These are phyloP conservation scores for Leishmania gerbilli DNA, from an alignment of 208 protist species.

Conservation along the genomic window DNA sequence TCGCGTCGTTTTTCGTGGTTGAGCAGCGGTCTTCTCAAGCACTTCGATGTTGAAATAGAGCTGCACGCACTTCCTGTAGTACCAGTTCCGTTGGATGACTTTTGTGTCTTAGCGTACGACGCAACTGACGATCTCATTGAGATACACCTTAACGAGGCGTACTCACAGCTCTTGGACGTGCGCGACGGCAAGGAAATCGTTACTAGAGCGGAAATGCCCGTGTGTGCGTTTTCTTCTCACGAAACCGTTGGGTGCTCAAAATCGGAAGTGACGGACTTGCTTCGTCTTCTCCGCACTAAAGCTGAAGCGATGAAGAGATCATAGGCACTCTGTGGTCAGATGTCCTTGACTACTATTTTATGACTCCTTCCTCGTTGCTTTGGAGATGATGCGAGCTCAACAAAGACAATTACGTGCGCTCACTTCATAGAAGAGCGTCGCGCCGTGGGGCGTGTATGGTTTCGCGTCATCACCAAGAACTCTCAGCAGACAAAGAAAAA, in stretches of 20 bases:
- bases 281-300: neutral
- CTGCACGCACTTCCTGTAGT: conserved; percentile 30
- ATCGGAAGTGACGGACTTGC: neutral
- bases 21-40: neutral
- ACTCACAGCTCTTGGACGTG: conserved; percentile 23
- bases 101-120: conserved; percentile 22
- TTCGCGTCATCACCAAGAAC: neutral
- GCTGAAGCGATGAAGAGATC: neutral
- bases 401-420: neutral
- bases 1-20: conserved; percentile 37
- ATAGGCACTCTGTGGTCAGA: neutral
- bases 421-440: neutral
- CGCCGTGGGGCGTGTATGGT: neutral
- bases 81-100: conserved; percentile 17
- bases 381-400: neutral
- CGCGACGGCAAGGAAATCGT: conserved; percentile 20
- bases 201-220: conserved; percentile 2
- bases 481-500: neutral
- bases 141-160: conserved; percentile 18
- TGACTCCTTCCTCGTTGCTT: neutral
- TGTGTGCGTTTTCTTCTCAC: conserved; percentile 12
- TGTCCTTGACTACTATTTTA: neutral
- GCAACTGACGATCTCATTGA: conserved; percentile 18
- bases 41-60: conserved; percentile 29
- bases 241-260: conserved; percentile 7